Base-by-base conservation (phyloP, 1,139 yeast genomes). In the Diutina sp. region DNA sequence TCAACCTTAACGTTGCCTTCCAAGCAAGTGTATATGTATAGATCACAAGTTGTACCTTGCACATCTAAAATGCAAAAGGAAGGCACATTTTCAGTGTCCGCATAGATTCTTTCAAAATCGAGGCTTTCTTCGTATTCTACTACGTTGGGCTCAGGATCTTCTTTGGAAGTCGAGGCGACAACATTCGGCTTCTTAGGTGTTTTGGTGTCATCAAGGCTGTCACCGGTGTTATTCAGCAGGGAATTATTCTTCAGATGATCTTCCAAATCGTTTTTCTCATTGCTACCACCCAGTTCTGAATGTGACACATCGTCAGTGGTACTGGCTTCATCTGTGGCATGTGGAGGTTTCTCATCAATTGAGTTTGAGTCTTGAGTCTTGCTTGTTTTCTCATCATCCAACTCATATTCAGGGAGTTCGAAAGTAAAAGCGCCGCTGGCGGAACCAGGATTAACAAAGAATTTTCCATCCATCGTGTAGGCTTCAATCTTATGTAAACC, bases 401-500 rank as follows among this genome's bases (percentile, higher is more conserved):
- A 62, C 38, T 69, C 72, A 11, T 63, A 63, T 28, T 72, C 76
- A 2, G 71, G 74, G 77, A 77, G 71, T 56, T 70, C 73, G 56
- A 84, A 78, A 55, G 79, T 79, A 63, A 79, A 82, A 0, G 97
- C 97, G 14, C 99, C 99, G 0, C 98, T 90, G 52, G 95, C 96
- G 66, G 96, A 87, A 0, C 99, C 99, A 0, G 99, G 99, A 67
- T 90, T 91, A 30, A 93, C 79, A 65, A 93, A 93, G 69, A 91
- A 90, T 71, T 89, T 90, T 35, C 95, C 96, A 62, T 90, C 98
- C 59, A 91, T 73, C 11, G 95, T 89, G 65, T 90, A 93, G 0
- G 97, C 97, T 66, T 93, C 98, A 7, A 90, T 95, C 61, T 84
- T 82, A 67, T 90, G 96, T 1, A 96, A 85, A 0, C 97, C 96